phyloP scores from a whole-genome alignment of 208 protist genomes.

The Zelonia costaricensis region DNA sequence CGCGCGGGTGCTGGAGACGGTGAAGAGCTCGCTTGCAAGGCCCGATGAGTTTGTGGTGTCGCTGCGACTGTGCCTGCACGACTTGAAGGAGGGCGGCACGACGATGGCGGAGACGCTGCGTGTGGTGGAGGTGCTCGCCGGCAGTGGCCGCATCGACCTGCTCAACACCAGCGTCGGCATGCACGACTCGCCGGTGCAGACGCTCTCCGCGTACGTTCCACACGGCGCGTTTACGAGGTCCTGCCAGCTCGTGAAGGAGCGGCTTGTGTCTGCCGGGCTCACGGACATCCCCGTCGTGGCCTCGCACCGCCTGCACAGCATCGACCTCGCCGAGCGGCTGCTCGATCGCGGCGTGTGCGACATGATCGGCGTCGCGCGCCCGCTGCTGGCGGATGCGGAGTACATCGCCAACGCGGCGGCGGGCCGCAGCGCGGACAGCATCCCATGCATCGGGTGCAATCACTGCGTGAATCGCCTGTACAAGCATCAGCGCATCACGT shows the following conservation, averaged over 20 bases:
- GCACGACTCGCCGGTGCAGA: constrained; percentile 95
- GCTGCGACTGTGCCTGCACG: constrained; percentile 91
- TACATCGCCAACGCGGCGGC: constrained; percentile 86
- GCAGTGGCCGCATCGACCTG: constrained; percentile 80
- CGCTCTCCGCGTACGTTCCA: constrained; percentile 91
- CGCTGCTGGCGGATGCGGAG: constrained; percentile 90
- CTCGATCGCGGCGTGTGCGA: constrained; percentile 79
- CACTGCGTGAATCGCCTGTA: constrained; percentile 95
- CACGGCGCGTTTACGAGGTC: constrained; percentile 85
- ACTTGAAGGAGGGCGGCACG: constrained; percentile 82
- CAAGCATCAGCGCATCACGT: constrained; percentile 83
- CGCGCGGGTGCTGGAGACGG: constrained; percentile 79
- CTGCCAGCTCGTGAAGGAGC: constrained; percentile 68
- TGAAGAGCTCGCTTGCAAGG: constrained; percentile 41
- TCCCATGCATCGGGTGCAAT: constrained; percentile 95
- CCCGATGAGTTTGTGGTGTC: constrained; percentile 90
- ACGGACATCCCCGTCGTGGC: constrained; percentile 82
- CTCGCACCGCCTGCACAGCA: constrained; percentile 91
- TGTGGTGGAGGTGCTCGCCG: constrained; percentile 73
- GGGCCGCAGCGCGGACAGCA: constrained; percentile 64
- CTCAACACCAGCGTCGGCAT: constrained; percentile 96
- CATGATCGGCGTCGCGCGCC: constrained; percentile 89
- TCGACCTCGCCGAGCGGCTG: constrained; percentile 80
- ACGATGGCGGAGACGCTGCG: constrained; percentile 83
- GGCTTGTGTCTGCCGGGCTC: constrained; percentile 30